phyloP scores from a whole-genome alignment of 345 rosid genomes.

The Crucihimalaya himalaica region DNA sequence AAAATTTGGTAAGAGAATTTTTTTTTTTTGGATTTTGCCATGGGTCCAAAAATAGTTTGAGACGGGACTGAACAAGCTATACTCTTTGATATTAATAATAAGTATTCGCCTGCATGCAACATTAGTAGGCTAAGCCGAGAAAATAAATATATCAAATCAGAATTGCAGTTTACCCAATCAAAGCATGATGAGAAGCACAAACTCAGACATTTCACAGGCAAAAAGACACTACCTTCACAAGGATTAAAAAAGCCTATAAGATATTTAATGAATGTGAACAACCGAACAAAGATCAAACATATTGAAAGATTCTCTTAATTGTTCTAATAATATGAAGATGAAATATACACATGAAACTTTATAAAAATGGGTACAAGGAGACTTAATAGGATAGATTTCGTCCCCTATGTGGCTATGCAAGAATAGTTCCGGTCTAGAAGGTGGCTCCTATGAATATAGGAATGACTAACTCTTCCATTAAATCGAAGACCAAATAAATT shows the following conservation, averaged over 20 bases:
- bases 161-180: background rate
- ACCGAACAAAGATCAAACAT: background rate
- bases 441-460: background rate
- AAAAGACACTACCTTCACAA: conserved; percentile 1
- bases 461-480: background rate
- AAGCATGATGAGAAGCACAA: background rate
- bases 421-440: background rate
- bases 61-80: too few relatives aligned
- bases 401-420: too few relatives aligned
- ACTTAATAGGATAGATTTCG: too few relatives aligned
- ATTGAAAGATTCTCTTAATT: background rate
- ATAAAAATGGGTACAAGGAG: background rate
- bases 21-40: too few relatives aligned
- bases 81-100: too few relatives aligned
- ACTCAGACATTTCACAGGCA: background rate
- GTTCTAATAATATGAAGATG: background rate
- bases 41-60: too few relatives aligned
- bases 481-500: background rate
- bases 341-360: conserved; percentile 1
- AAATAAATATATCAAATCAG: background rate
- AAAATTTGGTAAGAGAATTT: too few relatives aligned
- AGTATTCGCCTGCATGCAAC: background rate
- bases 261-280: background rate
- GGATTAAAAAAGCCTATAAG: background rate
- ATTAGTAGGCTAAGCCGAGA: background rate